Percentiles rank a stretch among this genome's conserved stretches.
These are phyloP conservation scores for Dactylonectria estremocensis DNA, from an alignment of 2,329 filamentous ascomycete genomes.

Conservation along the genomic window DNA sequence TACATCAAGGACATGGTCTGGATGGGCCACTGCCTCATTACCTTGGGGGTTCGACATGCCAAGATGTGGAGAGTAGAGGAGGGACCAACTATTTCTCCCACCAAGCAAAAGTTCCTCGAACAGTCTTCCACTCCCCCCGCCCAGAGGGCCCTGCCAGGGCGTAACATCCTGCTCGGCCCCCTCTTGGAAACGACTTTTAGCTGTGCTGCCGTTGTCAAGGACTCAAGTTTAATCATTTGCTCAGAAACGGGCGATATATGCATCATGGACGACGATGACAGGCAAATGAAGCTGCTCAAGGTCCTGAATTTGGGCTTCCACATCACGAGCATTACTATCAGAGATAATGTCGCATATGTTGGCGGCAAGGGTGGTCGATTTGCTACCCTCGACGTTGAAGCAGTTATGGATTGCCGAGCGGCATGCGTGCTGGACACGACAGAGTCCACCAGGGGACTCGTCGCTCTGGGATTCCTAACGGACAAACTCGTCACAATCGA, in stretches of 20 bases:
- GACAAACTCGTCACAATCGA: conserved; percentile 83
- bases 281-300: conserved; percentile 78
- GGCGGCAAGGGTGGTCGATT: conserved; percentile 77
- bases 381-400: conserved; percentile 66
- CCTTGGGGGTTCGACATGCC: conserved; percentile 90
- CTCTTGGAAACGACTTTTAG: conserved; percentile 90
- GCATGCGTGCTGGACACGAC: conserved; percentile 58
- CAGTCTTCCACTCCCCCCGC: conserved; percentile 50
- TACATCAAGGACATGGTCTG: conserved; percentile 89
- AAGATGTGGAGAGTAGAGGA: conserved; percentile 94
- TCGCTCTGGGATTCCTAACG: conserved; percentile 78
- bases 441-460: conserved; percentile 63
- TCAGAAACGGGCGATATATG: conserved; percentile 93
- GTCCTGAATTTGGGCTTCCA: conserved; percentile 77
- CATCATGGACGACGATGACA: conserved; percentile 83
- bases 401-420: conserved; percentile 60
- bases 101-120: conserved; percentile 73
- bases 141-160: conserved; percentile 81
- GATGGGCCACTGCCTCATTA: conserved; percentile 88
- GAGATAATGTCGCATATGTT: conserved; percentile 74
- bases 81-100: conserved; percentile 69
- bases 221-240: conserved; percentile 84
- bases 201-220: conserved; percentile 78
- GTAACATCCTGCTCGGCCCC: conserved; percentile 88
- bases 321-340: conserved; percentile 77